Percentiles rank a stretch among this genome's conserved stretches.
phyloP scores from a whole-genome alignment of 768 basidiomycete genomes.

The Mycena crocata region DNA sequence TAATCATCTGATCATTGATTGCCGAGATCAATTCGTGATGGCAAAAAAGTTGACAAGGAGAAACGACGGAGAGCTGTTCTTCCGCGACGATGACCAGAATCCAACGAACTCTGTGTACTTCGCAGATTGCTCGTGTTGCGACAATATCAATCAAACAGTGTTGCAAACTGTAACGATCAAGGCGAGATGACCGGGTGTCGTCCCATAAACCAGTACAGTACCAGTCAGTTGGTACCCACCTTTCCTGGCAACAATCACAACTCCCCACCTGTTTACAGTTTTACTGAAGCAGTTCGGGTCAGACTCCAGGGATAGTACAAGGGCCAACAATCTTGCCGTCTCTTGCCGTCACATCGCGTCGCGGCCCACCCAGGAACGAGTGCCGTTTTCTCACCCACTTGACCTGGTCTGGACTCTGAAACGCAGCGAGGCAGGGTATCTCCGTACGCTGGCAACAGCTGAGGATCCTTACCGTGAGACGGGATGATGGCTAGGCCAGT shows the following conservation, averaged over 20 bases:
- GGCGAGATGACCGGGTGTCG: not conserved
- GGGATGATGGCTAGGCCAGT: not conserved
- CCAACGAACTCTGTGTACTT: too few relatives aligned
- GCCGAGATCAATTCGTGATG: too few relatives aligned
- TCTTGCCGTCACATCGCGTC: not conserved
- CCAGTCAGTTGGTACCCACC: not conserved
- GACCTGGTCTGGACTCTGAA: conserved; percentile 3
- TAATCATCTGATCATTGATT: too few relatives aligned
- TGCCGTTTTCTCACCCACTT: not conserved
- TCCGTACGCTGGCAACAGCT: conserved; percentile 10
- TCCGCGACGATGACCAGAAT: too few relatives aligned
- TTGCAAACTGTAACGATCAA: conserved; percentile 12
- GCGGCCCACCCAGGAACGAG: not conserved
- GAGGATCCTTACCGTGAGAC: not conserved
- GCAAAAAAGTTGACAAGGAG: too few relatives aligned
- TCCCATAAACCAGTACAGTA: not conserved
- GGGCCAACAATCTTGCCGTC: not conserved
- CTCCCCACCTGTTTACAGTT: not conserved
- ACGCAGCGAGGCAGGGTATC: not conserved
- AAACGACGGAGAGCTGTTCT: too few relatives aligned
- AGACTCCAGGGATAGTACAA: not conserved
- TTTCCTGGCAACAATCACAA: conserved; percentile 12
- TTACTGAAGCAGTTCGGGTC: not conserved
- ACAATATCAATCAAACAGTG: not conserved
- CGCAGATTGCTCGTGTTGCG: not conserved